phyloP scores from a whole-genome alignment of 345 rosid species.

The Ricinus communis region DNA sequence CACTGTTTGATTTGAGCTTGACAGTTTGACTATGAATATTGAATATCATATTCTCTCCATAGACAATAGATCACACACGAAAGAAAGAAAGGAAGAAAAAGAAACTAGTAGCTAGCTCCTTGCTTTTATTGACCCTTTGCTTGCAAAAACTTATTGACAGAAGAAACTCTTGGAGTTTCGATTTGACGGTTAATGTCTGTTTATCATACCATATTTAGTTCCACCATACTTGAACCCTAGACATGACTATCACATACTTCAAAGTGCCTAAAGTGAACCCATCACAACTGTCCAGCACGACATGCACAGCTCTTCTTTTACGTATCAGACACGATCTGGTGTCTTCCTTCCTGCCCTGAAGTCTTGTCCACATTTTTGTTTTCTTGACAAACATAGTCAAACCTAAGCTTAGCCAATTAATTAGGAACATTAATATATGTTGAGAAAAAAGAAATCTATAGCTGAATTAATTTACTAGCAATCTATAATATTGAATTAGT shows the following conservation, averaged over 20 bases:
- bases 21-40: conserved; percentile 1
- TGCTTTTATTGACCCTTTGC: background rate
- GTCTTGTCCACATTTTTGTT: conserved; percentile 1
- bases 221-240: conserved; percentile 7
- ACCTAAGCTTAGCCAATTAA: too few species aligned
- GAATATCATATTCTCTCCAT: background rate
- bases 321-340: background rate
- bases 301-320: background rate
- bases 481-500: too few species aligned
- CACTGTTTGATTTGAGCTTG: background rate
- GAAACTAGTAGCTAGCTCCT: background rate
- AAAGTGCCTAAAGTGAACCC: too few species aligned
- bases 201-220: background rate
- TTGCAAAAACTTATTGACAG: background rate
- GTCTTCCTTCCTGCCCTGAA: background rate
- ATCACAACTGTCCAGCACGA: background rate
- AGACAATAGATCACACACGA: too few species aligned
- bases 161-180: background rate
- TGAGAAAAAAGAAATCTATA: too few species aligned
- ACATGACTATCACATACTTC: conserved; percentile 14
- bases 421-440: too few species aligned
- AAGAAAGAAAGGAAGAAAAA: too few species aligned
- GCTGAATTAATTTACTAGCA: too few species aligned
- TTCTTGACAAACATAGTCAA: too few species aligned
- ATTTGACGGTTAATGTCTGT: conserved; percentile 19